A percentile compares a stretch with the other conserved stretches of the same genome.
phyloP scores from a whole-genome alignment of 140 eudicot species.

The Ambrosia hybrid region DNA sequence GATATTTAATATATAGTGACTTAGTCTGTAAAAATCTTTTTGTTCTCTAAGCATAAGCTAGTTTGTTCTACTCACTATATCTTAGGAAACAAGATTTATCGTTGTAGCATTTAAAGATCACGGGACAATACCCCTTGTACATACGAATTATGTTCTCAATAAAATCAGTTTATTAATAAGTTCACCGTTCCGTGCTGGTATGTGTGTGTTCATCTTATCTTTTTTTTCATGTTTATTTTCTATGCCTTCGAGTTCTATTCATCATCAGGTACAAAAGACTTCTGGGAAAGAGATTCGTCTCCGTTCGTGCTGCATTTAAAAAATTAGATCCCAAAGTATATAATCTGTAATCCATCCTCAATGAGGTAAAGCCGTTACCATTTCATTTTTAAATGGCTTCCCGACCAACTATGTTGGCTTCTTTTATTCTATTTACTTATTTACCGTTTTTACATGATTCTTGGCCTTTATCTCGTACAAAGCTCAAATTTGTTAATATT shows the following conservation, averaged over 20 bases:
- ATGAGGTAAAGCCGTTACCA: no score
- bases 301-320: neutral
- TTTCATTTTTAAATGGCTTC: no score
- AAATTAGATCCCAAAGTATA: no score
- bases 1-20: conserved; percentile 46
- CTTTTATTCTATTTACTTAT: no score
- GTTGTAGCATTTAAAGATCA: conserved; percentile 71
- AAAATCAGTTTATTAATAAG: conserved; percentile 47
- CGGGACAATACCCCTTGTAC: conserved; percentile 79
- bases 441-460: no score
- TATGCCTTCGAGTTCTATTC: conserved; percentile 14
- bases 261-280: conserved; percentile 21
- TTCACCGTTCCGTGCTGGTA: neutral
- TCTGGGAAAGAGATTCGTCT: conserved; percentile 8
- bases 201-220: neutral
- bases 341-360: no score
- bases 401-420: no score
- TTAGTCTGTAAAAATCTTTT: conserved; percentile 53
- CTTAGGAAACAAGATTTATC: conserved; percentile 56
- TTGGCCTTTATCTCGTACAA: no score
- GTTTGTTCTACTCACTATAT: conserved; percentile 50
- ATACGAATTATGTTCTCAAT: conserved; percentile 62
- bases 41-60: conserved; percentile 48
- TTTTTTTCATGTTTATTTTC: conserved; percentile 17
- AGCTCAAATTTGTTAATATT: no score